Conservation (phyloP, 1,139 yeast genomes). For the Saccharomyces hybrid region DNA sequence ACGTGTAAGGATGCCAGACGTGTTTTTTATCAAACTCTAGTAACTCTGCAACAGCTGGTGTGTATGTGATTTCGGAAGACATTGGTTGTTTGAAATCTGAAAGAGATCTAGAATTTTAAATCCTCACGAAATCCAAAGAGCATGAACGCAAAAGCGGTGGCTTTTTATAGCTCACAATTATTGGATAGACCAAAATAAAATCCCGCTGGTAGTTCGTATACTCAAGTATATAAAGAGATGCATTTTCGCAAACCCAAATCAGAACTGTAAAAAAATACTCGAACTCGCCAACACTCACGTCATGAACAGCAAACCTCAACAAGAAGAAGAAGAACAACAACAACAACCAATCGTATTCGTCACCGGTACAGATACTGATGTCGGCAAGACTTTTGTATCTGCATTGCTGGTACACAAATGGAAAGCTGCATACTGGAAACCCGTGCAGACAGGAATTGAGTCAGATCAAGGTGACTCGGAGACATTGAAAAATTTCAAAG, state of each 20-base stretch:
- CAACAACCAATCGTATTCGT: constrained; percentile 20
- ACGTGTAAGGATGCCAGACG: constrained; percentile 34
- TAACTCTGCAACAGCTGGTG: constrained; percentile 7
- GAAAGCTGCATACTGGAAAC: constrained; percentile 33
- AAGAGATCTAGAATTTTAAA: neutral
- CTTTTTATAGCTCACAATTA: neutral
- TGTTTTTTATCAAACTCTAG: constrained; percentile 27
- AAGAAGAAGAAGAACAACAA: no score
- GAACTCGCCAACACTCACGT: neutral
- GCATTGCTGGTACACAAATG: constrained; percentile 28
- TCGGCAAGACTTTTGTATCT: constrained; percentile 32
- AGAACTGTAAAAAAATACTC: constrained; percentile 4
- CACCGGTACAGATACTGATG: constrained; percentile 34
- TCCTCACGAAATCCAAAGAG: neutral
- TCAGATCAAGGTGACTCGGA: constrained; percentile 29
- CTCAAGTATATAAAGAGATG: neutral
- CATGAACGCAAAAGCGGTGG: neutral
- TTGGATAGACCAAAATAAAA: neutral
- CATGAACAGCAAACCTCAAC: neutral
- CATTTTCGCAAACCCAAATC: constrained; percentile 1
- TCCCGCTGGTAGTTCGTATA: constrained; percentile 1
- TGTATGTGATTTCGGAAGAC: constrained; percentile 1
- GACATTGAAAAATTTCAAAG: constrained; percentile 14
- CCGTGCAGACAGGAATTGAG: constrained; percentile 32
- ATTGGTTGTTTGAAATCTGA: neutral